Evolutionary conservation across 2,329 filamentous ascomycete genomes (phyloP), one percentile per base, ranked within the genome.

Genomic region (Aureobasidium sp.): DNA sequence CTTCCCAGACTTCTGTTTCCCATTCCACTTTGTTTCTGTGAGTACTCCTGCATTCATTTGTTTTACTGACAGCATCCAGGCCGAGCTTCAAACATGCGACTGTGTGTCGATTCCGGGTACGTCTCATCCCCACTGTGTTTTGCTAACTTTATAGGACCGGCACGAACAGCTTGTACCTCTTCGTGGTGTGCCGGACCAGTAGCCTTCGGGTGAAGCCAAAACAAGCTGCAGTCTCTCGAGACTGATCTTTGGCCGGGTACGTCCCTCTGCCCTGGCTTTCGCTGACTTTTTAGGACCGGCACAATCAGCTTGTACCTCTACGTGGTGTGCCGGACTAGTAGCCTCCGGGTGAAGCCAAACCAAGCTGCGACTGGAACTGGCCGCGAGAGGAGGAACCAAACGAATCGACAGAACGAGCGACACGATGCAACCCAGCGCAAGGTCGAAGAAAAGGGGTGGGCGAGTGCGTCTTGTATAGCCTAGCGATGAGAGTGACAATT

Each of bases 271-370:
- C 27, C 12, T 30, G 27, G 12, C 27, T 6, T 30, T 30, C 12
- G 12, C 27, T 30, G 27, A 30, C 27, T 30, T 30, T 30, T 6
- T 30, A 12, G 27, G 12, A 14, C 44, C 45, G 45, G 34, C 32
- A 49, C 45, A 21, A 49, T 49, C n/a, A 25, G 45, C 34, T 39
- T 22, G 45, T 34, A 49, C 34, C 45, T 49, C 45, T 38, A 21
- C 45, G 45, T 30, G 34, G 34, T 39, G 45, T 49, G 22, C 24
- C 45, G 32, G 45, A 38, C 34, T n/a, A 49, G 24, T 49, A 49
- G 35, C 34, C 35, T 30, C 6, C 14, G 45, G 17, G 34, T 30
- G 45, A 49, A 39, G 45, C 34, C 32, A 49, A 30, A 25, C 12
- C 45, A 39, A 49, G 45, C 45, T 48, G 42, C 41, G n/a, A n/a